phyloP scores from a whole-genome alignment of 2,329 filamentous ascomycete genomes.

The Pseudogymnoascus sp. region DNA sequence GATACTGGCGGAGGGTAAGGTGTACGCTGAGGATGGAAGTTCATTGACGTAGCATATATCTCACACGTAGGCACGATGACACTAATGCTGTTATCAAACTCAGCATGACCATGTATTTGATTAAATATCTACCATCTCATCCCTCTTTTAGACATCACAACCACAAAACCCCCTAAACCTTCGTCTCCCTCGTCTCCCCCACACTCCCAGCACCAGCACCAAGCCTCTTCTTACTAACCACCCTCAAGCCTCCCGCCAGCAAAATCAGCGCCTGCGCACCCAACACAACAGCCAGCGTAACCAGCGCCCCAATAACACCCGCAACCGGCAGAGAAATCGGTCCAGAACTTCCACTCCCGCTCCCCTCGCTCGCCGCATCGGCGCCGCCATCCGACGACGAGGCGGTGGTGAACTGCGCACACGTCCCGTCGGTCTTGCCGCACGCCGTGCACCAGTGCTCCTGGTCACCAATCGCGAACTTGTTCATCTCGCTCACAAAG shows the following conservation, averaged over 20 bases:
- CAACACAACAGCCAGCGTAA: conserved; percentile 56
- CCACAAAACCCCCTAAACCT: not conserved
- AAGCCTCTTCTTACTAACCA: conserved; percentile 45
- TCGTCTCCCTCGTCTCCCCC: not conserved
- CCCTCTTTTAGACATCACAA: not conserved
- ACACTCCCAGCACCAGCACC: not conserved
- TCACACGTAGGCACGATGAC: not conserved
- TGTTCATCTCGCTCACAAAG: conserved; percentile 55
- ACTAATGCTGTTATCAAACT: not conserved
- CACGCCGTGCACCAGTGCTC: conserved; percentile 67
- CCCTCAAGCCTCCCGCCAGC: conserved; percentile 46
- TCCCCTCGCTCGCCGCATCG: conserved; percentile 19
- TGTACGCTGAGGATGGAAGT: too few species aligned
- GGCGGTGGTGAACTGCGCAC: conserved; percentile 39
- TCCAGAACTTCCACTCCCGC: conserved; percentile 18
- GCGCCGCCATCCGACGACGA: conserved; percentile 21
- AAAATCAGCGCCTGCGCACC: conserved; percentile 46
- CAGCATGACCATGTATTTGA: not conserved
- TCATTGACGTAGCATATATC: not conserved
- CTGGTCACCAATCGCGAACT: conserved; percentile 59
- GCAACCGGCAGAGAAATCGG: conserved; percentile 64
- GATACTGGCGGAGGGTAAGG: too few species aligned
- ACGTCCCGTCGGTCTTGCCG: conserved; percentile 62
- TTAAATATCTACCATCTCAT: not conserved
- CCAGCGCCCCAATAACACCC: conserved; percentile 69